Evolutionary conservation across 2,329 filamentous ascomycete genomes (phyloP).

Genomic region (Huntiella abstrusa): DNA sequence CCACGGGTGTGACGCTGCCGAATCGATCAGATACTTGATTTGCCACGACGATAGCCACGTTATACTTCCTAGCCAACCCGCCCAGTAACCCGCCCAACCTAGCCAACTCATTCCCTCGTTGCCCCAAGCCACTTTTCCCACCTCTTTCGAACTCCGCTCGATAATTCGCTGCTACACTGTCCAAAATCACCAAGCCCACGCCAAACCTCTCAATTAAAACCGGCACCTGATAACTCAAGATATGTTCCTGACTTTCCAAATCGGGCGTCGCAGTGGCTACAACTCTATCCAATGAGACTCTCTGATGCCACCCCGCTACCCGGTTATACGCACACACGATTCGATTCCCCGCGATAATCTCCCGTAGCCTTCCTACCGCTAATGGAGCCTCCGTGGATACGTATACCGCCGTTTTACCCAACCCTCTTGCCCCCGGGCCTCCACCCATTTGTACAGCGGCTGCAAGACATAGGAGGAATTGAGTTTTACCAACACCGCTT

Average conservation of each 20-base stretch:
- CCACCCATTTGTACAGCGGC: slow-evolving; percentile 66
- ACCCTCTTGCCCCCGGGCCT: slow-evolving; percentile 34
- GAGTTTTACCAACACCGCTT: slow-evolving; percentile 87
- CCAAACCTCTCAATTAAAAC: slow-evolving; percentile 59
- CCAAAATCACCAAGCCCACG: slow-evolving; percentile 67
- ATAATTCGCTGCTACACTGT: slow-evolving; percentile 91
- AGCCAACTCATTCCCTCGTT: slow-evolving; percentile 57
- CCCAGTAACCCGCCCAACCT: slow-evolving; percentile 59
- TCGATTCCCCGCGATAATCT: slow-evolving; percentile 41
- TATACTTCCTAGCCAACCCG: slow-evolving; percentile 52
- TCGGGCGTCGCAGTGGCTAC: slow-evolving; percentile 71
- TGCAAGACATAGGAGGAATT: slow-evolving; percentile 71
- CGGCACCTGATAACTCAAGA: slow-evolving; percentile 79
- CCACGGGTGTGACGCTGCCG: slow-evolving; percentile 14
- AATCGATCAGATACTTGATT: slow-evolving; percentile 95
- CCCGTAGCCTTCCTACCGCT: slow-evolving; percentile 60
- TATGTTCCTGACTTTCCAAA: slow-evolving; percentile 88
- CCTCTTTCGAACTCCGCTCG: slow-evolving; percentile 55
- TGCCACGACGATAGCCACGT: slow-evolving; percentile 72
- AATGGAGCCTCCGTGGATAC: slow-evolving; percentile 83
- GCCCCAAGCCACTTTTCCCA: slow-evolving; percentile 39
- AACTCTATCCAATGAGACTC: slow-evolving; percentile 54
- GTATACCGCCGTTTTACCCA: slow-evolving; percentile 64
- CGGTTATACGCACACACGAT: slow-evolving; percentile 27
- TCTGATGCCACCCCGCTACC: slow-evolving; percentile 15